Base-by-base conservation (phyloP, 1,284 basidiomycete species). In the Inonotus obliquus region DNA sequence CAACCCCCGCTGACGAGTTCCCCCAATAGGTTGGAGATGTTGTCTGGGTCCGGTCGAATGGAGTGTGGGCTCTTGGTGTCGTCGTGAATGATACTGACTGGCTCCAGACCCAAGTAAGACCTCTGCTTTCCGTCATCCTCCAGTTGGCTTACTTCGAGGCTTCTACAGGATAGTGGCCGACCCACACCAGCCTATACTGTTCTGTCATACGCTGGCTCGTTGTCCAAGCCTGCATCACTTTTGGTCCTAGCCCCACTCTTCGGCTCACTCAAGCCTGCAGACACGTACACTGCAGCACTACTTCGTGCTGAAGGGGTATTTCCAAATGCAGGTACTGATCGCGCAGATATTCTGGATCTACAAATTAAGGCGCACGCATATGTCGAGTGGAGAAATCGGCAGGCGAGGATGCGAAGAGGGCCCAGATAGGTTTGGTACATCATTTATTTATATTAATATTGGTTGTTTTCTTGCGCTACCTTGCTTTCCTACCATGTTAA, bases 1-100 rank as follows among this genome's bases (percentile, higher is more conserved):
- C 17, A 35, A 49, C 19, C 39, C 35, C 27, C 41, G 14, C 27
- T 39, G 13, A 21, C 38, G 5, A 25, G n/a, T 57, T 11, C 41
- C 25, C 45, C 32, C 32, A 13, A 21, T n/a, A 59, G 57, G 57
- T 59, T 47, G 57, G 57, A 14, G 47, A 59, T 38, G 13, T n/a
- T n/a, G 57, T 59, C 21, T 59, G 57, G 57, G 57, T 47, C 14
- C 57, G 57, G 14, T 17, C 37, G 2, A 25, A 49, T 38, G 57
- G 57, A 38, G 21, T 21, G 11, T 59, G 57, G 57, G 23, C 47
- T 9, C 25, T 39, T 21, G 57, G 57, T 29, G 35, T 59, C 32
- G 47, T 59, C 9, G 48, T 59, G 2, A 41, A 32, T 21, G 29
- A 17, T 19, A 9, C 6, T 25, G 32, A 38, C 35, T 41, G 35